Percentiles rank a stretch among this genome's conserved stretches.
These are phyloP conservation scores for Lactifluus volemus DNA, from an alignment of 768 basidiomycete genomes.

Conservation along the genomic window DNA sequence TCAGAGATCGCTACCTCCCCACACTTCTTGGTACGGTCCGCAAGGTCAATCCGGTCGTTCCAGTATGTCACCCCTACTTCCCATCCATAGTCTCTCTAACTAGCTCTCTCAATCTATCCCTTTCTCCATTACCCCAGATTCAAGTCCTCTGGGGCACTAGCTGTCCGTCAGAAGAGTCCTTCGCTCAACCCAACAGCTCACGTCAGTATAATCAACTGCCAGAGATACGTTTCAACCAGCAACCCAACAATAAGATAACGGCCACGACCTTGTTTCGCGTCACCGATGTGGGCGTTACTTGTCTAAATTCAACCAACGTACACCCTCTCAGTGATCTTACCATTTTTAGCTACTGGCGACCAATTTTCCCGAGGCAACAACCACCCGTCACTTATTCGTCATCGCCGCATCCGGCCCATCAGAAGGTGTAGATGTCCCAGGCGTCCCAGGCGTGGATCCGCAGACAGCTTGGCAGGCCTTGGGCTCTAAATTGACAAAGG, in stretches of 20 bases:
- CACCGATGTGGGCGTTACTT: constrained; percentile 15
- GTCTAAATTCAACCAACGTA: not conserved
- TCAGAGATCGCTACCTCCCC: constrained; percentile 21
- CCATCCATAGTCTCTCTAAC: not conserved
- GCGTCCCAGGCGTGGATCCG: constrained; percentile 10
- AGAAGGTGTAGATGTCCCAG: constrained; percentile 7
- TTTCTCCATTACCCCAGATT: constrained; percentile 3
- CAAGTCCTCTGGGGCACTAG: constrained; percentile 17
- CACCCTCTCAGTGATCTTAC: constrained; percentile 2
- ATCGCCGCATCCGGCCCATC: constrained; percentile 18
- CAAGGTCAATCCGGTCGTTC: constrained; percentile 18
- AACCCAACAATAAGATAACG: constrained; percentile 17
- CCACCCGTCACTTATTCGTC: constrained; percentile 20
- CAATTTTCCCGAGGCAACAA: constrained; percentile 6
- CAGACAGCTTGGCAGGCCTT: constrained; percentile 9
- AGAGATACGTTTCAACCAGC: constrained; percentile 16
- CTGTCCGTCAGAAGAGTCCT: constrained; percentile 12
- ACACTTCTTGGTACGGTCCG: constrained; percentile 20
- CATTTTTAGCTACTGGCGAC: constrained; percentile 10
- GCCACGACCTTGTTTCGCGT: constrained; percentile 11
- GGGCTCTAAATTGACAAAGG: constrained; percentile 13
- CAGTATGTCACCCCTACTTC: constrained; percentile 7
- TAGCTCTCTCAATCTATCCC: not conserved
- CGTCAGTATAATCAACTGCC: constrained; percentile 18
- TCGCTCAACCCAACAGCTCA: constrained; percentile 6